Percentiles rank a stretch among this genome's conserved stretches.
These are phyloP conservation scores for Fusarium euwallaceae DNA, from an alignment of 2,329 filamentous ascomycete species.

Conservation along the genomic window DNA sequence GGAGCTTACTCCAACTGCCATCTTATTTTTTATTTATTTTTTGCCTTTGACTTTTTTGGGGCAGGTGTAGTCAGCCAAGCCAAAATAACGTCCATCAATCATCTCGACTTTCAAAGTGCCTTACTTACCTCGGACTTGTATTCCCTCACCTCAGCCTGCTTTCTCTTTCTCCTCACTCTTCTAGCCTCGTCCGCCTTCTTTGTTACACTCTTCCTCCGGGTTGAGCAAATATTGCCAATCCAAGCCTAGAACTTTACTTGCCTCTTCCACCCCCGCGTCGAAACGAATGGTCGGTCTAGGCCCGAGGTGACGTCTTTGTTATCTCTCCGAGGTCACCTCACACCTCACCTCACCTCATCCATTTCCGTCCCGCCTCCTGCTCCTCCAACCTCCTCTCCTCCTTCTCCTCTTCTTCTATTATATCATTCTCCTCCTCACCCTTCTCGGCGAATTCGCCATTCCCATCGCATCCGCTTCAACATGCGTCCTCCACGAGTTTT, in stretches of 20 bases:
- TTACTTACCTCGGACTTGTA: not conserved
- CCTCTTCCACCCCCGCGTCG: not conserved
- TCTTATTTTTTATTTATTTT: conserved; percentile 9
- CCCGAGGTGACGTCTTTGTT: conserved; percentile 42
- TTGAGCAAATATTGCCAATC: conserved; percentile 10
- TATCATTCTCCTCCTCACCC: conserved; percentile 9
- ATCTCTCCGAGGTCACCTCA: conserved; percentile 41
- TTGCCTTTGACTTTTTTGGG: conserved; percentile 14
- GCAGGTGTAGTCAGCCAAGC: conserved; percentile 26
- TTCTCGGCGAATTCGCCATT: conserved; percentile 12
- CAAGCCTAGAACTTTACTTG: conserved; percentile 10
- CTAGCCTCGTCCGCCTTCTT: conserved; percentile 20
- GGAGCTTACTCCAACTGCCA: conserved; percentile 1
- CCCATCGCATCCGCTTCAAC: conserved; percentile 45
- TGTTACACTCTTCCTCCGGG: not conserved
- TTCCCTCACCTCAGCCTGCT: not conserved
- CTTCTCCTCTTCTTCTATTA: conserved; percentile 16
- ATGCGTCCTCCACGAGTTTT: conserved; percentile 69
- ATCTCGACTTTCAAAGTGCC: not conserved
- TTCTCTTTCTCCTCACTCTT: conserved; percentile 14
- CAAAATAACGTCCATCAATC: conserved; percentile 20
- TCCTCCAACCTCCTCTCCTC: conserved; percentile 18
- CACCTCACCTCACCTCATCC: conserved; percentile 40
- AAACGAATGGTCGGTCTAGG: conserved; percentile 34
- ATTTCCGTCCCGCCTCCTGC: conserved; percentile 9